Evolutionary conservation across 495 filamentous ascomycete species (phyloP).

Genomic region (Hypoxylon fuscum): DNA sequence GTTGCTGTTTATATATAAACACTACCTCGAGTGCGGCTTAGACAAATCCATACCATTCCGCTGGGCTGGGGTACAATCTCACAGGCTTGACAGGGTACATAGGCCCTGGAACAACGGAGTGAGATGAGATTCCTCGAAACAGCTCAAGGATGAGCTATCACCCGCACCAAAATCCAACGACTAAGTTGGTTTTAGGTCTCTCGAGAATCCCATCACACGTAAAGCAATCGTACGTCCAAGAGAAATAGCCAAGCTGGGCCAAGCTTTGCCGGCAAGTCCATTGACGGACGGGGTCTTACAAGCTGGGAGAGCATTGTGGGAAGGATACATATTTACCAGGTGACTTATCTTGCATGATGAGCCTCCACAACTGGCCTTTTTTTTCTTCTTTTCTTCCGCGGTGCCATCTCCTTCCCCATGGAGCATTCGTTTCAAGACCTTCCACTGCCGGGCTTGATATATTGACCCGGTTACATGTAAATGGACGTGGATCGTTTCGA

Average conservation of each 20-base stretch:
- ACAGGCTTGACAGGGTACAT: conserved; percentile 22
- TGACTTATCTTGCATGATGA: no score
- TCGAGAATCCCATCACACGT: background rate
- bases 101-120: conserved; percentile 22
- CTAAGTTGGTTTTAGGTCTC: background rate
- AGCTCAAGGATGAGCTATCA: background rate
- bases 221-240: no score
- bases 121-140: conserved; percentile 36
- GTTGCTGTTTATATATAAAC: conserved; percentile 43
- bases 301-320: conserved; percentile 1
- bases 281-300: conserved; percentile 29
- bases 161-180: background rate
- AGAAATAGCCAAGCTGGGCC: background rate
- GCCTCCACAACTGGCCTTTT: no score
- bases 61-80: conserved; percentile 21
- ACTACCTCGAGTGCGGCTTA: conserved; percentile 32
- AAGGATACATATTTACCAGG: conserved; percentile 14
- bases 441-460: conserved; percentile 36
- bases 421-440: conserved; percentile 37
- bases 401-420: conserved; percentile 37
- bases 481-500: conserved; percentile 21
- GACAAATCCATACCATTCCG: conserved; percentile 34
- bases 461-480: conserved; percentile 33
- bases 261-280: conserved; percentile 3
- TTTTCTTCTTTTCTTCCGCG: conserved; percentile 27